Base-by-base conservation (phyloP, 768 basidiomycete genomes). In the Mrakia hoshinonis region DNA sequence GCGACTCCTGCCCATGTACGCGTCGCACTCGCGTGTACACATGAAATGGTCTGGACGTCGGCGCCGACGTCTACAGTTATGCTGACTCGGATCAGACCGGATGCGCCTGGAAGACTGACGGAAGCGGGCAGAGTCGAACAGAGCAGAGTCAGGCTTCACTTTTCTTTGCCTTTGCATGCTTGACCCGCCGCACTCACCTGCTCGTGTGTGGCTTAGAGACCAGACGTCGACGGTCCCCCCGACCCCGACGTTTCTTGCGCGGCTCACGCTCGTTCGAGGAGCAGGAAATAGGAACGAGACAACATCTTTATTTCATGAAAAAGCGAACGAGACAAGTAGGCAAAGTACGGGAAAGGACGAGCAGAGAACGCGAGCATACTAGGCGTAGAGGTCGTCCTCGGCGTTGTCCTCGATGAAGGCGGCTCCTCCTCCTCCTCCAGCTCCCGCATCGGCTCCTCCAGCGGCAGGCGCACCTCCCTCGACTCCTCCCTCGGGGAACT, bases 401-500 rank as follows among this genome's bases (percentile, higher is more conserved):
- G 26, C 72, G 26, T 67, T 39, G 18, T 73, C 60, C 62, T 73
- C 66, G 49, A 73, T 62, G 22, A 67, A 67, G 1, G 72, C 72
- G 15, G 68, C 67, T 43, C 72, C 81, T 31, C 77, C 80, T 36
- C 76, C 79, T 34, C 76, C 78, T n/a, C 74, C 78, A 11, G 75
- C 76, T 22, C 75, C 76, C 24, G 67, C 76, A 22, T 43, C 76
- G 6, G 61, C 69, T 4, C 58, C 68, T 22, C 67, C 65, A 0
- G 31, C 73, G 15, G 29, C 69, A 31, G 51, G 67, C 24, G 69
- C 69, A 49, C 69, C 69, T 34, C 69, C 73, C 22, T 70, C 74
- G n/a, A 49, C 81, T 15, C 77, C 80, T 65, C 86, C 84, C 76
- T 94, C 94, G 38, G 96, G 96, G 92, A 99, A 99, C 84, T 91